Evolutionary conservation across 2,329 filamentous ascomycete species (phyloP).

Genomic region (Pseudogymnoascus sp.): DNA sequence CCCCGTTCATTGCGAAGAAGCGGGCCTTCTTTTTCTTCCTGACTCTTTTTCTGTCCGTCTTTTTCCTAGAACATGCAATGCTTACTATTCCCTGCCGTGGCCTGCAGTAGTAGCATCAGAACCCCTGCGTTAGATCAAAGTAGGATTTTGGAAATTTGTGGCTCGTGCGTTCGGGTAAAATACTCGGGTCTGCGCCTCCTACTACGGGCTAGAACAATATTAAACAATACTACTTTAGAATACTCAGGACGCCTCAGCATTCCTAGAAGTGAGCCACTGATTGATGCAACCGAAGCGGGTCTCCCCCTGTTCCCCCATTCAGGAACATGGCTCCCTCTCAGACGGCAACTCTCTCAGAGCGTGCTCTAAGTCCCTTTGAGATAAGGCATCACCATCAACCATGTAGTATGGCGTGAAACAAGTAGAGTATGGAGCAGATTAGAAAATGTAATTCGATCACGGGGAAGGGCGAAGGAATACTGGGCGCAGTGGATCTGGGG

Average conservation of each 20-base stretch:
- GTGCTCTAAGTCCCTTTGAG: not conserved
- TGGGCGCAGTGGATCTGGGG: not conserved
- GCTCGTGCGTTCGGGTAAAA: not conserved
- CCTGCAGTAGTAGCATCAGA: not conserved
- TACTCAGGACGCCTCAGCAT: not conserved
- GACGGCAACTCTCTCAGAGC: not conserved
- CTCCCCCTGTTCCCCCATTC: not conserved
- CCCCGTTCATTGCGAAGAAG: not conserved
- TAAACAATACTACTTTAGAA: constrained; percentile 1
- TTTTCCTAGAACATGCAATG: not conserved
- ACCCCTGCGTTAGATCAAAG: not conserved
- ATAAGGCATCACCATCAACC: not conserved
- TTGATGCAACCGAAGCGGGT: not conserved
- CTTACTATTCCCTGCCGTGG: not conserved
- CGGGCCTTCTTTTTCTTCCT: not conserved
- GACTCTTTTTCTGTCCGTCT: not conserved
- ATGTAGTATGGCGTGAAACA: constrained; percentile 6
- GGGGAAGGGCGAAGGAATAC: not conserved
- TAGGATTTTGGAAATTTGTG: not conserved
- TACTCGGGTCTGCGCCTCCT: not conserved
- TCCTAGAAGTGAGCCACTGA: not conserved
- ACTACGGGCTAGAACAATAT: not conserved
- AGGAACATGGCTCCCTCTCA: not conserved
- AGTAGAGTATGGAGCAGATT: not conserved
- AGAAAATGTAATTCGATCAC: not conserved